Evolutionary conservation across 768 basidiomycete genomes (phyloP).

Genomic region (Boletus subcaerulescens): DNA sequence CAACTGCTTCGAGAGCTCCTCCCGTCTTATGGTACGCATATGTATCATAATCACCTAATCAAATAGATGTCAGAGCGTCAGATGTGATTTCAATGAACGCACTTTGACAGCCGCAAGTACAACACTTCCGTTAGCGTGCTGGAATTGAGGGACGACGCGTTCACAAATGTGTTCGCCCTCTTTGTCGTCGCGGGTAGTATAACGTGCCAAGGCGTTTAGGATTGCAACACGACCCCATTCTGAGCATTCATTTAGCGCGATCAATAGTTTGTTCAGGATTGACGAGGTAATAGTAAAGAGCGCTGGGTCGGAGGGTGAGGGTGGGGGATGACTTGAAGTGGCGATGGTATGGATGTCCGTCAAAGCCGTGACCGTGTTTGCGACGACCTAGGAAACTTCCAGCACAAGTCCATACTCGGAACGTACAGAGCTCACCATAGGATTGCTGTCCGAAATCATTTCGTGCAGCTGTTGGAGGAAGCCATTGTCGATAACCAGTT

Average conservation of each 20-base stretch:
- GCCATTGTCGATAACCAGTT: constrained; percentile 91
- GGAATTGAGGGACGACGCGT: constrained; percentile 96
- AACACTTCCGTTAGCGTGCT: constrained; percentile 94
- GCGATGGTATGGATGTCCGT: constrained; percentile 86
- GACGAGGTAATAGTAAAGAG: constrained; percentile 80
- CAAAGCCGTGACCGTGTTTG: constrained; percentile 91
- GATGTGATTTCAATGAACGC: constrained; percentile 12
- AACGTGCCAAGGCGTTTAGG: constrained; percentile 80
- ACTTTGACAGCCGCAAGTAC: constrained; percentile 97
- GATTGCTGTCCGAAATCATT: constrained; percentile 94
- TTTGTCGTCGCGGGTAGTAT: constrained; percentile 80
- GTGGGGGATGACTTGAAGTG: constrained; percentile 46
- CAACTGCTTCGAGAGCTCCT: constrained; percentile 81
- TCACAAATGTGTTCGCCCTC: constrained; percentile 99
- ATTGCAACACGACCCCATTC: constrained; percentile 99
- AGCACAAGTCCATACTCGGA: not conserved
- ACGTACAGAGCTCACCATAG: constrained; percentile 66
- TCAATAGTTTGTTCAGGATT: constrained; percentile 84
- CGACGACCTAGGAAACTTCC: constrained; percentile 72
- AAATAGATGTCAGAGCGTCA: not conserved
- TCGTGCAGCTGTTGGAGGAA: constrained; percentile 87
- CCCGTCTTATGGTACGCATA: constrained; percentile 76
- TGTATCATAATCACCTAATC: constrained; percentile 94
- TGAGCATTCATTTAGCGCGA: constrained; percentile 96
- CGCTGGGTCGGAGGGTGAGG: constrained; percentile 56